Evolutionary conservation across 208 protist species (phyloP).

Genomic region (Entamoeba histolytica): DNA sequence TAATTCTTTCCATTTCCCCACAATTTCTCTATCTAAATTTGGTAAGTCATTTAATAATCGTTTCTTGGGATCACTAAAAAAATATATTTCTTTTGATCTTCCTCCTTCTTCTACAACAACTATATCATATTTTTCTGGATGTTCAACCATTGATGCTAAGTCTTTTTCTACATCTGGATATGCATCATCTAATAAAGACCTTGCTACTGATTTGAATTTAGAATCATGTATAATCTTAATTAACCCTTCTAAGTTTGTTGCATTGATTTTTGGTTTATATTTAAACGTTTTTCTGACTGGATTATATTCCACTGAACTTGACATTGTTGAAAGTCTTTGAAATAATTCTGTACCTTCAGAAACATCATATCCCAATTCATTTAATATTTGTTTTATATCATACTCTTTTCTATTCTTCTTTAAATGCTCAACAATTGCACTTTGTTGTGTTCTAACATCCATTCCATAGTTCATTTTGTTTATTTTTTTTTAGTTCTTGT

Average conservation of each 20-base stretch:
- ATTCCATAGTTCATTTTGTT: too few species aligned
- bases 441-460: neutral
- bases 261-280: neutral
- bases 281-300: neutral
- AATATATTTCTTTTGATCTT: neutral
- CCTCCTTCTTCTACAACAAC: neutral
- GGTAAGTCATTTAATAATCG: neutral
- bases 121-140: neutral
- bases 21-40: neutral
- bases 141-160: neutral
- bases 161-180: neutral
- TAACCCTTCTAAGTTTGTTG: neutral
- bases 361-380: neutral
- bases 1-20: neutral
- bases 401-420: neutral
- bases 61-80: neutral
- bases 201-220: neutral
- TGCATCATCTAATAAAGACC: neutral
- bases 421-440: neutral
- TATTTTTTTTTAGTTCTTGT: too few species aligned
- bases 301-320: neutral
- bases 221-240: neutral
- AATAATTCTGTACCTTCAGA: neutral
- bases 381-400: neutral
- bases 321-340: neutral